Evolutionary conservation across 1,284 basidiomycete genomes (phyloP), one percentile per base, ranked within the genome.

Genomic region (Papiliotrema laurentii): DNA sequence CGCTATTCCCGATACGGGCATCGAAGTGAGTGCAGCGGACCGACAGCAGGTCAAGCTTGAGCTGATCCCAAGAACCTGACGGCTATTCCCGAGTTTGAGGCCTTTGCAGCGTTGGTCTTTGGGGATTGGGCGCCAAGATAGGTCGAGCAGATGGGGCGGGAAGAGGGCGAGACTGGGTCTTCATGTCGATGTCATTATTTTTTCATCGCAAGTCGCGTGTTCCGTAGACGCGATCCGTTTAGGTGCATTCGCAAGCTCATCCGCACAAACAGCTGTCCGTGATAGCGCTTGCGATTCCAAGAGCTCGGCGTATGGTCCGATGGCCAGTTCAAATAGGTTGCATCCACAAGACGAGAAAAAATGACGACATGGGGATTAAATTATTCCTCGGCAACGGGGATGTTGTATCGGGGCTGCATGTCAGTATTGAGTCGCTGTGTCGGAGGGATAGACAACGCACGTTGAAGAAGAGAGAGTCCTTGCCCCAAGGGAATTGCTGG

Each of bases 391-490:
- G 44, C 59, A 47, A 54, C 60, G 26, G 60, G 58, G 57, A 68
- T 60, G 61, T 68, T 68, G 56, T 62, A 59, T 36, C 64, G 55
- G 45, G 63, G 63, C 63, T 65, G 33, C 5, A 49, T 10, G 21
- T 16, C 21, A 22, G 21, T 31, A 9, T 22, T 16, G 33, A 24
- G 18, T 27, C 19, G 19, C 9, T 24, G 21, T 30, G n/a, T 26
- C 21, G 5, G 22, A 13, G 35, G 6, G 14, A 43, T 4, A 10
- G n/a, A n/a, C 24, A 33, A 58, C 63, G 60, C 55, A 63, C 63
- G 68, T 72, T 72, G 64, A 66, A 72, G 66, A 72, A 71, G 44
- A 69, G 63, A 47, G 65, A 53, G 56, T 72, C 64, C 53, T 59
- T 68, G 50, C 70, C 70, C 70, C 70, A 72, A 38, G 67, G 66